Percentiles rank a stretch among this genome's conserved stretches.
These are phyloP conservation scores for Naganishia sp. DNA, from an alignment of 1,284 basidiomycete species.

Conservation along the genomic window DNA sequence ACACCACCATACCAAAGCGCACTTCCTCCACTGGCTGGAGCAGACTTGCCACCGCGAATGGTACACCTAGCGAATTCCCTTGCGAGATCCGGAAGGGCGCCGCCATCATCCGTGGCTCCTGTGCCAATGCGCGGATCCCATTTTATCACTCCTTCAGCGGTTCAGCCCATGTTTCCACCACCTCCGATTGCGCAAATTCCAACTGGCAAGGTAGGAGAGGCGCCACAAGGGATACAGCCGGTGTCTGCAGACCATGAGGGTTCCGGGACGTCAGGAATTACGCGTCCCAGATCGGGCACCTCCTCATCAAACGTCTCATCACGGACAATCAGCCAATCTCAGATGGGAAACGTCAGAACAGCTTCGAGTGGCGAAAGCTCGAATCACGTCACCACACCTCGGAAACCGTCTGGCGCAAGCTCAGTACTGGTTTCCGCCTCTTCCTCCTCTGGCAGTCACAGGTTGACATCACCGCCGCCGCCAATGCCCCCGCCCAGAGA, in stretches of 20 bases:
- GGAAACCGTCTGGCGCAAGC: slow-evolving; percentile 4
- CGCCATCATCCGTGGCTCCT: slow-evolving; percentile 3
- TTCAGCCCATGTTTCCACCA: slow-evolving; percentile 11
- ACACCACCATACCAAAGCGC: background rate
- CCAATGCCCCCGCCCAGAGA: slow-evolving; percentile 29
- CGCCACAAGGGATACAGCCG: background rate
- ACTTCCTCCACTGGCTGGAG: slow-evolving; percentile 7
- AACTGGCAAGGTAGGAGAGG: background rate
- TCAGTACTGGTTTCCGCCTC: slow-evolving; percentile 5
- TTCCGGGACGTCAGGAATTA: background rate
- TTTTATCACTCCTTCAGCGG: slow-evolving; percentile 16
- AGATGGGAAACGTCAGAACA: slow-evolving; percentile 3
- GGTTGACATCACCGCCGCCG: slow-evolving; percentile 29
- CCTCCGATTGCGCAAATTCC: background rate
- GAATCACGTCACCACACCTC: slow-evolving; percentile 7
- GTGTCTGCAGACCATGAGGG: background rate
- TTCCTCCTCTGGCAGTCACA: slow-evolving; percentile 10
- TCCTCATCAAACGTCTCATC: slow-evolving; percentile 1
- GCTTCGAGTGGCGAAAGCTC: background rate
- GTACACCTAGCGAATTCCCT: slow-evolving; percentile 18
- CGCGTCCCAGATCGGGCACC: background rate
- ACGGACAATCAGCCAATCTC: slow-evolving; percentile 14
- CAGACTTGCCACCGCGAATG: slow-evolving; percentile 13
- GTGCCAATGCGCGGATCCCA: slow-evolving; percentile 27
- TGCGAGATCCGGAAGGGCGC: slow-evolving; percentile 14